Evolutionary conservation across 2,329 filamentous ascomycete genomes (phyloP).

Genomic region (Sporothrix sp.): DNA sequence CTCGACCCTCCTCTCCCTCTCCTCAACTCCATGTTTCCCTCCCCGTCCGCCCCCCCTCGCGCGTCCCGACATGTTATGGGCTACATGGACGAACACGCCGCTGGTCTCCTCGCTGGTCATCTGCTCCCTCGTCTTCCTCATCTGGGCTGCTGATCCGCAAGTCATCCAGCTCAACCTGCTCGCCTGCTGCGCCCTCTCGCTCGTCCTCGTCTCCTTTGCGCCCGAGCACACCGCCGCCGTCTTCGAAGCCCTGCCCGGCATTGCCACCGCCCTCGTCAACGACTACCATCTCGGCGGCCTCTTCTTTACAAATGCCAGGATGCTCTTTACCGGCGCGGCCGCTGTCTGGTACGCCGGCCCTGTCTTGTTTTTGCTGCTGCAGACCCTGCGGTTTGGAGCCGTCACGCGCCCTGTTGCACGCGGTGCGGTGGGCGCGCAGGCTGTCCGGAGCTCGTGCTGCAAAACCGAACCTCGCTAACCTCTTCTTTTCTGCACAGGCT

Average conservation of each 20-base stretch:
- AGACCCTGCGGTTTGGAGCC: background rate
- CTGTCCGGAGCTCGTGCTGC: background rate
- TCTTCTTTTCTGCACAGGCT: conserved; percentile 46
- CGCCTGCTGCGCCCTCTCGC: conserved; percentile 29
- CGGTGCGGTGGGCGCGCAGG: background rate
- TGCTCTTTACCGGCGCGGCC: conserved; percentile 45
- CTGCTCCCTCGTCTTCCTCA: conserved; percentile 32
- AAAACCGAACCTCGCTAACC: background rate
- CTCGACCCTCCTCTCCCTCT: background rate
- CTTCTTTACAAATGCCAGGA: conserved; percentile 41
- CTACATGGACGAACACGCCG: conserved; percentile 34
- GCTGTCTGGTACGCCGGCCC: conserved; percentile 37
- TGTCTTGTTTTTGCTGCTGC: no score
- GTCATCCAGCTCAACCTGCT: conserved; percentile 33
- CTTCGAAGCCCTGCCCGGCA: conserved; percentile 26
- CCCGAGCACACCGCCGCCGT: conserved; percentile 31
- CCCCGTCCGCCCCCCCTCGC: conserved; percentile 7
- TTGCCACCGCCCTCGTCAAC: conserved; percentile 27
- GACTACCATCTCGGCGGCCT: conserved; percentile 38
- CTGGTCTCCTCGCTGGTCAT: conserved; percentile 36
- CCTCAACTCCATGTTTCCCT: conserved; percentile 13
- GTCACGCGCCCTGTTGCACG: background rate
- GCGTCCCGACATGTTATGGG: conserved; percentile 40
- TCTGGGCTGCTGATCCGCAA: conserved; percentile 37
- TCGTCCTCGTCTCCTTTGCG: conserved; percentile 34